Percentiles rank a stretch among this genome's conserved stretches.
These are phyloP conservation scores for Talaromyces wortmannii DNA, from an alignment of 495 filamentous ascomycete genomes.

Conservation along the genomic window DNA sequence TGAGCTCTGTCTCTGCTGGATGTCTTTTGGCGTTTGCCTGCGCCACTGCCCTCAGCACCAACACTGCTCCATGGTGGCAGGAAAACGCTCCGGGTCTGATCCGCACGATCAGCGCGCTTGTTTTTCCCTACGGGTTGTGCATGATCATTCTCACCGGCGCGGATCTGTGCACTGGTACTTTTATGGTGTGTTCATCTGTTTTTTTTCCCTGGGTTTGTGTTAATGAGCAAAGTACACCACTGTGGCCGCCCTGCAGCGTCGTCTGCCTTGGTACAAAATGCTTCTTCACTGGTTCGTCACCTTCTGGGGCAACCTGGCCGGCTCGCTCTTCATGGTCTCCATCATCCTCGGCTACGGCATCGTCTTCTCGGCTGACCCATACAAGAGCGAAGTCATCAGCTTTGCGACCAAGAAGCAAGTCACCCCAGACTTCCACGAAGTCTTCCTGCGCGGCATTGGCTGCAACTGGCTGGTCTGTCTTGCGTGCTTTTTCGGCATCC, in stretches of 20 bases:
- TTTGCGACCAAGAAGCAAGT: conserved; percentile 50
- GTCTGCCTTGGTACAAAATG: conserved; percentile 41
- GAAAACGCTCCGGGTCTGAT: conserved; percentile 55
- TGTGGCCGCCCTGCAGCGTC: conserved; percentile 45
- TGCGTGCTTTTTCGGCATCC: conserved; percentile 49
- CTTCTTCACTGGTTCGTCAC: conserved; percentile 48
- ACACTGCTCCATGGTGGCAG: conserved; percentile 50
- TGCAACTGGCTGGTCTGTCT: conserved; percentile 62
- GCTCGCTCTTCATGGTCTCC: conserved; percentile 50
- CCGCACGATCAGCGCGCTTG: conserved; percentile 43
- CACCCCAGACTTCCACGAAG: conserved; percentile 49
- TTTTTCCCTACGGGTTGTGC: conserved; percentile 53
- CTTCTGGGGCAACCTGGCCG: conserved; percentile 54
- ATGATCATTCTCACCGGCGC: conserved; percentile 55
- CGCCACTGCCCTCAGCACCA: conserved; percentile 44
- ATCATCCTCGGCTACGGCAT: conserved; percentile 56
- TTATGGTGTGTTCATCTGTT: conserved; percentile 46
- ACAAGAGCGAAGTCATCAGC: conserved; percentile 38
- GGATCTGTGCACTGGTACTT: conserved; percentile 53
- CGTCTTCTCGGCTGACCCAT: conserved; percentile 45
- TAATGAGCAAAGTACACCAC: no score
- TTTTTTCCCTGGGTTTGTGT: no score
- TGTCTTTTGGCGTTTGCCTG: conserved; percentile 47
- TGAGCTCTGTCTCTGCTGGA: conserved; percentile 47
- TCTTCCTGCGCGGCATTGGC: conserved; percentile 55